Conservation (phyloP, 768 basidiomycete species). For the Termitomyces sp. region DNA sequence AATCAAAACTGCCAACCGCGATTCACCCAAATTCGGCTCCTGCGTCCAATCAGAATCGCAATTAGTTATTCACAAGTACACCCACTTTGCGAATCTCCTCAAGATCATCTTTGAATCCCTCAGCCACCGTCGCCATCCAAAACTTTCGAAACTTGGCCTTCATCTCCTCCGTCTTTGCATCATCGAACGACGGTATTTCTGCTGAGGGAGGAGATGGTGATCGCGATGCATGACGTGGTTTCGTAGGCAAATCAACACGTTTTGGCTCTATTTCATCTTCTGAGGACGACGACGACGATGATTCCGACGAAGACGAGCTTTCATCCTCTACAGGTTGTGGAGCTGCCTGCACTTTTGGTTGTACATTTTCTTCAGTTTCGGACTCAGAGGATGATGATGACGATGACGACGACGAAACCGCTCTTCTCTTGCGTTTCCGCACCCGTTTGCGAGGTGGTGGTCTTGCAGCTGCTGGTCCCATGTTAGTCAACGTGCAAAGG, state of each 20-base stretch:
- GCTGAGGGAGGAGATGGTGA: slow-evolving; percentile 42
- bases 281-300: slow-evolving; percentile 20
- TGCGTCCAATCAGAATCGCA: slow-evolving; percentile 11
- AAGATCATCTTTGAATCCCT: slow-evolving; percentile 81
- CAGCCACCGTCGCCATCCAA: slow-evolving; percentile 81
- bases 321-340: slow-evolving; percentile 5
- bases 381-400: slow-evolving; percentile 30
- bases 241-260: slow-evolving; percentile 1
- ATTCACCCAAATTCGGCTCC: slow-evolving; percentile 64
- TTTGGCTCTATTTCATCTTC: slow-evolving; percentile 9
- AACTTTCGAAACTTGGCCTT: slow-evolving; percentile 74
- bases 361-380: slow-evolving; percentile 4
- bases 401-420: slow-evolving; percentile 35
- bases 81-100: slow-evolving; percentile 74
- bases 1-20: slow-evolving; percentile 69
- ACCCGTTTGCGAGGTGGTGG: slow-evolving; percentile 38
- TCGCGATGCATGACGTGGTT: slow-evolving; percentile 24
- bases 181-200: slow-evolving; percentile 49
- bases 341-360: slow-evolving; percentile 7
- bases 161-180: slow-evolving; percentile 36
- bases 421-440: slow-evolving; percentile 51
- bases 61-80: background rate
- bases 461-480: slow-evolving; percentile 23
- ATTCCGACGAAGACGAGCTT: slow-evolving; percentile 15
- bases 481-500: background rate